Evolutionary conservation across 371 early-diverging fungal species (phyloP).

Genomic region (Syncephalastrum sp.): DNA sequence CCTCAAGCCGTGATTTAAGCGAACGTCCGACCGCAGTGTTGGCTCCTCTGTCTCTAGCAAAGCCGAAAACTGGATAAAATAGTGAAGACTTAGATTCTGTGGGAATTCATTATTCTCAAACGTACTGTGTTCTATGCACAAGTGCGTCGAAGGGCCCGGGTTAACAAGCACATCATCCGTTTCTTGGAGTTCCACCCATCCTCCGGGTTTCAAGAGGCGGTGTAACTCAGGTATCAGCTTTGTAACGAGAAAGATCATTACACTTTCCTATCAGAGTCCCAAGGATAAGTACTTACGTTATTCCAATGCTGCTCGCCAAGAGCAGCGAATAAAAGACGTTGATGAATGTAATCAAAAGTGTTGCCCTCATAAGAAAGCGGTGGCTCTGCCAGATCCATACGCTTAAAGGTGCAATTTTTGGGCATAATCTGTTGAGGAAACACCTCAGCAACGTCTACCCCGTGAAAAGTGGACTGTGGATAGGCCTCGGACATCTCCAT

Average conservation of each 20-base stretch:
- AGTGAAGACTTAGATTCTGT: too few species aligned
- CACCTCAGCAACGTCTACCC: constrained; percentile 9
- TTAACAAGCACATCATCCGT: too few species aligned
- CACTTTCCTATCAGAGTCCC: too few species aligned
- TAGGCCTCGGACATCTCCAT: constrained; percentile 15
- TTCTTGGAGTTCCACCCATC: constrained; percentile 3
- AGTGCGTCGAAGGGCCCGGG: too few species aligned
- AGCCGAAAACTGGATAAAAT: too few species aligned
- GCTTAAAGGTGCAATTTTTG: constrained; percentile 5
- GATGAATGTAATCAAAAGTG: constrained; percentile 53
- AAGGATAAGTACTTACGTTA: too few species aligned
- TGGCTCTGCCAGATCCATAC: constrained; percentile 10
- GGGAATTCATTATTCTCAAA: too few species aligned
- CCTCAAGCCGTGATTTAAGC: too few species aligned
- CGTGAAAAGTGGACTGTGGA: constrained; percentile 12
- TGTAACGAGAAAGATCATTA: background rate
- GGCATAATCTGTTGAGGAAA: constrained; percentile 16
- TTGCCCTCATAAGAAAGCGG: constrained; percentile 51
- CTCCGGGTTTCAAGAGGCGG: background rate
- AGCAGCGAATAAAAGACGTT: constrained; percentile 19
- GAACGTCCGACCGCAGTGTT: too few species aligned
- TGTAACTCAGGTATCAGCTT: background rate
- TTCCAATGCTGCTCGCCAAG: background rate
- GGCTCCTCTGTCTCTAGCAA: too few species aligned
- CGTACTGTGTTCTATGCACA: too few species aligned